Percentiles rank a stretch among this genome's conserved stretches.
These are phyloP conservation scores for Cladophialophora yegresii DNA, from an alignment of 2,329 filamentous ascomycete genomes.

Conservation along the genomic window DNA sequence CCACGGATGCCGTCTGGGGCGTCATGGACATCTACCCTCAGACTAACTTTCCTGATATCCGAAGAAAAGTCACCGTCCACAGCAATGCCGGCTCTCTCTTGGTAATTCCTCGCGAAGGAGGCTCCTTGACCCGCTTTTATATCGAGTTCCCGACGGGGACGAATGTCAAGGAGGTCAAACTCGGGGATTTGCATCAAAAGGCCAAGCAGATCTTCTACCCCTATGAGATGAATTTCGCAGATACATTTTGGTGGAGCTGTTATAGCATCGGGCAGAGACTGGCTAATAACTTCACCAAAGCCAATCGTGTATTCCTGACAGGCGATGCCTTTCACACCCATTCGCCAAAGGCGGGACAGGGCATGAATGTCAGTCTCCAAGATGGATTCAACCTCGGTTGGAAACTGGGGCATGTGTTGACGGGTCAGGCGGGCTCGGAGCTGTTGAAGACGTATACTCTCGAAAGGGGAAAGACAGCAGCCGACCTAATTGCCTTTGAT, in stretches of 20 bases:
- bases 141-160: conserved; percentile 59
- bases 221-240: conserved; percentile 57
- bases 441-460: conserved; percentile 57
- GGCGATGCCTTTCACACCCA: conserved; percentile 71
- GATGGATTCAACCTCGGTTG: conserved; percentile 64
- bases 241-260: conserved; percentile 68
- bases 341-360: conserved; percentile 71
- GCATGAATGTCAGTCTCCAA: conserved; percentile 56
- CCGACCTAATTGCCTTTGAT: conserved; percentile 64
- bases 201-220: conserved; percentile 58
- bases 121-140: conserved; percentile 63
- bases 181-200: conserved; percentile 56
- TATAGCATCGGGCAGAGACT: conserved; percentile 72
- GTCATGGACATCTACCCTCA: conserved; percentile 56
- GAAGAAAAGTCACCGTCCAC: conserved; percentile 54
- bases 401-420: conserved; percentile 58
- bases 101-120: conserved; percentile 58
- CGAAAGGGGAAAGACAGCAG: conserved; percentile 56
- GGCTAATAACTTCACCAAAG: conserved; percentile 67
- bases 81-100: conserved; percentile 50
- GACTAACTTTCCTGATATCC: conserved; percentile 55
- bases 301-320: conserved; percentile 66
- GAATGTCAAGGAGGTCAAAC: conserved; percentile 54
- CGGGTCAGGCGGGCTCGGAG: conserved; percentile 46
- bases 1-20: conserved; percentile 56